Evolutionary conservation across 495 filamentous ascomycete genomes (phyloP), one percentile per base, ranked within the genome.

Genomic region (Penicillium antarcticum): DNA sequence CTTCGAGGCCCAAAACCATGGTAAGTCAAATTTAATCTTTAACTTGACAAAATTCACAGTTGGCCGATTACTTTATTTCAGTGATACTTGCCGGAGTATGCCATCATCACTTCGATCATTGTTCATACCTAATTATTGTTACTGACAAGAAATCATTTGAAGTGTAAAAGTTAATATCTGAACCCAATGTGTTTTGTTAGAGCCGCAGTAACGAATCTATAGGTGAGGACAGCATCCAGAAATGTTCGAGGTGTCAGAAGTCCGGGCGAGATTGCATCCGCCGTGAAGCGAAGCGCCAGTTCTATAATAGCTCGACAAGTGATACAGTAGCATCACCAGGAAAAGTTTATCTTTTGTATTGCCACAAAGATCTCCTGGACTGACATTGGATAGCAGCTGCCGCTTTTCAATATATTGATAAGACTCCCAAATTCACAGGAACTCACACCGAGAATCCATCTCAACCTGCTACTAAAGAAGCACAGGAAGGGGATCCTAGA

Each of bases 61-160:
- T 29, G 21, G 19, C 4, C 4, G 16, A 12, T 18, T 31, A 31
- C 4, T 2, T 42, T n/a, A 26, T 3, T 1, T 11, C 38, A 57
- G 55, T 42, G 37, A 48, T 17, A 41, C 48, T 32, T 57, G 55
- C 31, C 48, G 54, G 11, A 52, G 54, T 57, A 52, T 13, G 55
- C 21, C 5, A 3, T 4, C 39, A 9, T n/a, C 26, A 32, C 17
- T 43, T 31, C 13, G 2, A 29, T 29, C 23, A 17, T n/a, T 29
- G 41, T 43, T 43, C 6, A 16, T 29, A 7, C 31, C 41, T 1
- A 4, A 43, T n/a, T 31, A 10, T 14, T 9, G 16, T 44, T 18
- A 3, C 36, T 36, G 9, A 23, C 17, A 57, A 50, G 33, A 39
- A 39, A 57, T 35, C 55, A 57, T 48, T 45, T 52, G 6, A 52